Evolutionary conservation across 805 yeast genomes (phyloP), one percentile per base, ranked within the genome.

Genomic region (Clavispora vitiphila): DNA sequence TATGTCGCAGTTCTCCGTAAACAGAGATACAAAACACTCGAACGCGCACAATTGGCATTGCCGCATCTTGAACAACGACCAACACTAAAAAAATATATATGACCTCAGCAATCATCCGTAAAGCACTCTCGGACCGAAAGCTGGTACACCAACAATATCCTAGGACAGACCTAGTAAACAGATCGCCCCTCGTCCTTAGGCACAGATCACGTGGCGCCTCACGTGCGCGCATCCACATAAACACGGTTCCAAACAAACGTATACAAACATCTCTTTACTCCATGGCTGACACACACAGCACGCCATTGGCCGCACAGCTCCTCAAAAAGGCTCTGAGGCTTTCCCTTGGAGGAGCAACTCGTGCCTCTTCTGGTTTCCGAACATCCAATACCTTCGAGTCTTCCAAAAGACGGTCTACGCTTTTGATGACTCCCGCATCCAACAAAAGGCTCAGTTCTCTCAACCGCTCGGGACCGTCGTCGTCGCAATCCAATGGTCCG

Each of bases 371-470:
- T 40, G 56, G 40, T 24, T 41, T 51, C 35, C 53, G 56, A 8
- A 57, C 57, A 23, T 38, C 60, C 29, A 40, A 34, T 38, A 35
- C 41, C 29, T 48, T 34, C 42, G 57, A 40, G 51, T 49, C 41
- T 42, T 47, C 55, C 19, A 60, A 61, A 39, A 49, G 69, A 30
- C 47, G 60, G 38, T 64, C 67, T 38, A 48, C 54, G 12, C 49
- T 62, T 12, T 53, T 62, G 9, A 54, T 57, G 39, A 63, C 71
- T 1, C 69, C 71, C 12, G 68, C 68, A 7, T 59, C 62, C 38
- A 55, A 58, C 37, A 55, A 54, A 35, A 53, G 53, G 19, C 38
- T 36, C 30, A 46, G 47, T 42, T 26, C 43, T 7, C 27, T 39
- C 15, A 43, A 43, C 37, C 32, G 23, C 6, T 19, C 14, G 25